phyloP scores from a whole-genome alignment of 2,329 filamentous ascomycete genomes.

The Dryadomyces quercus-mongolicae region DNA sequence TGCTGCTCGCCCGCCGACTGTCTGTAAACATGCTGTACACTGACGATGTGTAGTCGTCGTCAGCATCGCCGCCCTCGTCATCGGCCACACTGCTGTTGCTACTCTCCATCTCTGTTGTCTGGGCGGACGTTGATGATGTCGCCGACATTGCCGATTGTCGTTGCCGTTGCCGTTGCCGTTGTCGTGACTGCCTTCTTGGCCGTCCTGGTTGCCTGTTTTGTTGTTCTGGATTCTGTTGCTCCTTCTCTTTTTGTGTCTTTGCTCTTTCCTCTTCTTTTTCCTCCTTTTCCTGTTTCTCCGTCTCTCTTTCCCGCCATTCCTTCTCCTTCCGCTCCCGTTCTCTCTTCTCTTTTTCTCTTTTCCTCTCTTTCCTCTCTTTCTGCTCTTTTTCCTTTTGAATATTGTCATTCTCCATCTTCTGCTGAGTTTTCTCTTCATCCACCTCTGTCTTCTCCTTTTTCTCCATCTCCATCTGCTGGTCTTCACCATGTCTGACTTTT shows the following conservation, averaged over 20 bases:
- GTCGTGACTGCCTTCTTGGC: not conserved
- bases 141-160: not conserved
- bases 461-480: no score
- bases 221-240: not conserved
- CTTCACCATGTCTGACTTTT: not conserved
- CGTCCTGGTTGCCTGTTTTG: not conserved
- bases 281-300: not conserved
- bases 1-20: slow-evolving; percentile 3
- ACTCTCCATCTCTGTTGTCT: not conserved
- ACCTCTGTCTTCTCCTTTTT: not conserved
- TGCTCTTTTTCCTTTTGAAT: not conserved
- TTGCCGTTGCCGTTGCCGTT: not conserved
- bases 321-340: not conserved
- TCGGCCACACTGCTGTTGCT: not conserved
- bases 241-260: not conserved
- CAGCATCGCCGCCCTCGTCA: not conserved
- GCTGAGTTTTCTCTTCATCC: not conserved
- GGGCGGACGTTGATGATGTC: no score
- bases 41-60: slow-evolving; percentile 6
- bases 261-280: not conserved
- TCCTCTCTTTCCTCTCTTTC: not conserved
- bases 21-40: slow-evolving; percentile 3
- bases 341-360: not conserved
- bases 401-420: not conserved
- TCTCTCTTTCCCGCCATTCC: not conserved